Percentiles rank a stretch among this genome's conserved stretches.
These are phyloP conservation scores for Botrytis medusae DNA, from an alignment of 2,329 filamentous ascomycete species.

Conservation along the genomic window DNA sequence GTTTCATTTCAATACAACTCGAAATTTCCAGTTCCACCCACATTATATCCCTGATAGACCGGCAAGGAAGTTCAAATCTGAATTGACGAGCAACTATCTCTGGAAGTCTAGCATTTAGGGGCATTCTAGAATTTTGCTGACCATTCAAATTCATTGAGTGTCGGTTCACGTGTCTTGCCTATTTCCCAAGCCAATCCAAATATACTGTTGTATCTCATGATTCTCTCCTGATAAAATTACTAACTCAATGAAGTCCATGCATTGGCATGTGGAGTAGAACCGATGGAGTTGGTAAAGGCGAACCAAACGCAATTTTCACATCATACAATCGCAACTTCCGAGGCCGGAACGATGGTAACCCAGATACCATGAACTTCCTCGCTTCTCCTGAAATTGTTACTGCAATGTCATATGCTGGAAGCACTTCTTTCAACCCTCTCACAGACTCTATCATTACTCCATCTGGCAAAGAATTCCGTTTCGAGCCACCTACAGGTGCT, in stretches of 20 bases:
- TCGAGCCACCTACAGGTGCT: conserved; percentile 73
- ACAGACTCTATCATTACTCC: conserved; percentile 81
- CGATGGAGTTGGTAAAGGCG: conserved; percentile 80
- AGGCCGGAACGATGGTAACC: conserved; percentile 94
- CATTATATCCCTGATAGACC: not conserved
- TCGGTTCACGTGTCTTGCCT: not conserved
- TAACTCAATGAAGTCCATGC: conserved; percentile 47
- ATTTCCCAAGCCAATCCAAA: not conserved
- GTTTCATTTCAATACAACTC: not conserved
- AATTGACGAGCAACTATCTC: no score
- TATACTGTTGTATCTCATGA: not conserved
- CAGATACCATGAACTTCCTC: conserved; percentile 97
- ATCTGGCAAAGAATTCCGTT: conserved; percentile 79
- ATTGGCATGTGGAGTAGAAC: conserved; percentile 95
- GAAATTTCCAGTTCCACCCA: not conserved
- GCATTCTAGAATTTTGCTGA: not conserved
- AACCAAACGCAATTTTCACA: conserved; percentile 89
- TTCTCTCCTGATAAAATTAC: not conserved
- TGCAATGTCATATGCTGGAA: conserved; percentile 89
- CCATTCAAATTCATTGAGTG: not conserved
- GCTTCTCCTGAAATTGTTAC: conserved; percentile 96
- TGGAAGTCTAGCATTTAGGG: not conserved
- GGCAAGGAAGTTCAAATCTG: not conserved
- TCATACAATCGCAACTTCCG: conserved; percentile 99
- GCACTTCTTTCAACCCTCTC: conserved; percentile 93